Evolutionary conservation across 2,329 filamentous ascomycete genomes (phyloP).

Genomic region (Aspergillus sp.): DNA sequence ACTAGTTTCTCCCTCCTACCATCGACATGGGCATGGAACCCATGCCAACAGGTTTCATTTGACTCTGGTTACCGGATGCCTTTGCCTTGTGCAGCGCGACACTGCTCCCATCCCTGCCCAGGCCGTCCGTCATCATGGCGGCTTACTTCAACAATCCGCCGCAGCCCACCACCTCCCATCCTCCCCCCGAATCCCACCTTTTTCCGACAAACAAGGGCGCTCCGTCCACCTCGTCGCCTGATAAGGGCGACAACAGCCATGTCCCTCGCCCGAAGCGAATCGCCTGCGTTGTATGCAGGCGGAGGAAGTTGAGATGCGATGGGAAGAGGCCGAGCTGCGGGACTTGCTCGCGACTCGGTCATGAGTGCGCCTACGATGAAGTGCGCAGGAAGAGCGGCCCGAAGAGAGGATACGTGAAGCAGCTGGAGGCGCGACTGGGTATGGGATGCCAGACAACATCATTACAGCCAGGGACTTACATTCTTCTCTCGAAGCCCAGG

Average conservation of each 20-base stretch:
- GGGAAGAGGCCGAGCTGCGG: constrained; percentile 75
- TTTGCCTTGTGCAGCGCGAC: background rate
- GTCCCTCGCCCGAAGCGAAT: constrained; percentile 81
- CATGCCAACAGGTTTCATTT: background rate
- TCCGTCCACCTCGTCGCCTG: constrained; percentile 23
- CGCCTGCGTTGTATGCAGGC: constrained; percentile 87
- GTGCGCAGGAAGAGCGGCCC: constrained; percentile 89
- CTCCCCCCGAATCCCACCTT: constrained; percentile 14
- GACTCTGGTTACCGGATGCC: background rate
- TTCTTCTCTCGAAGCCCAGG: constrained; percentile 57
- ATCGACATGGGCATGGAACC: background rate
- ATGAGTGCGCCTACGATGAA: constrained; percentile 85
- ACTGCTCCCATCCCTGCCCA: background rate
- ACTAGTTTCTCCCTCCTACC: background rate
- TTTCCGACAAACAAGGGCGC: constrained; percentile 9
- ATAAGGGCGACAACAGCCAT: constrained; percentile 41
- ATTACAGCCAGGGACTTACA: constrained; percentile 4
- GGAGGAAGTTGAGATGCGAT: constrained; percentile 85
- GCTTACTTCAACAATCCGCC: constrained; percentile 51
- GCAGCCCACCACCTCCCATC: constrained; percentile 29
- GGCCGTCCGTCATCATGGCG: constrained; percentile 18
- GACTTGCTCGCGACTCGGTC: constrained; percentile 76
- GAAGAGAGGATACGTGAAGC: constrained; percentile 89
- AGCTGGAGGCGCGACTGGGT: constrained; percentile 86
- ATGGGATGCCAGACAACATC: constrained; percentile 28